Conservation (phyloP, 371 early-diverging fungal genomes). For the Phascolomyces articulosus region DNA sequence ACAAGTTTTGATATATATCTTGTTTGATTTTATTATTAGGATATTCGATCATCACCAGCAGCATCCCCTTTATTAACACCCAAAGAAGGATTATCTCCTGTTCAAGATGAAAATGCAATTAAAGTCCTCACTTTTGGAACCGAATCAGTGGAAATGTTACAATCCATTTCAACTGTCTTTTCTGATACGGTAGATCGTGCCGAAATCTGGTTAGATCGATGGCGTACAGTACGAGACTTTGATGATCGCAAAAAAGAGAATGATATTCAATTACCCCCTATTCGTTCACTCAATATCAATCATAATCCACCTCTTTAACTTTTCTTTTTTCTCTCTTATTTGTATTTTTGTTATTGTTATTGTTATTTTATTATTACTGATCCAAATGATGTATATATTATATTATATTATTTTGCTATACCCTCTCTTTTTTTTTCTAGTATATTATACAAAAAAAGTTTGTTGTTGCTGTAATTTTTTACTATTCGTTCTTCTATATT, state of each 20-base stretch:
- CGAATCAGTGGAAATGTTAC: constrained; percentile 84
- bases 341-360: background rate
- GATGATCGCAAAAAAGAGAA: constrained; percentile 10
- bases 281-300: constrained; percentile 19
- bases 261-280: constrained; percentile 31
- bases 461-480: background rate
- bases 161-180: constrained; percentile 76
- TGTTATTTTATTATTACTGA: background rate
- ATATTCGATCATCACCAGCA: constrained; percentile 44
- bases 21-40: background rate
- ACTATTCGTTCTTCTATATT: background rate
- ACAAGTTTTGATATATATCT: no score
- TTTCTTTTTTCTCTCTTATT: background rate
- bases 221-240: constrained; percentile 38
- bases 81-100: background rate
- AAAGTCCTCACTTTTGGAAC: constrained; percentile 67
- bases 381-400: background rate
- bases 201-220: constrained; percentile 72
- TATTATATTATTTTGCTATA: background rate
- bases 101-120: constrained; percentile 24
- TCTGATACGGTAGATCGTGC: constrained; percentile 78
- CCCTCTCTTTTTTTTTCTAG: background rate
- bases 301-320: background rate
- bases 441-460: background rate
- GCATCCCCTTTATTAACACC: constrained; percentile 45